Evolutionary conservation across 2,329 filamentous ascomycete species (phyloP).

Genomic region (Microdochium trichocladiopsis): DNA sequence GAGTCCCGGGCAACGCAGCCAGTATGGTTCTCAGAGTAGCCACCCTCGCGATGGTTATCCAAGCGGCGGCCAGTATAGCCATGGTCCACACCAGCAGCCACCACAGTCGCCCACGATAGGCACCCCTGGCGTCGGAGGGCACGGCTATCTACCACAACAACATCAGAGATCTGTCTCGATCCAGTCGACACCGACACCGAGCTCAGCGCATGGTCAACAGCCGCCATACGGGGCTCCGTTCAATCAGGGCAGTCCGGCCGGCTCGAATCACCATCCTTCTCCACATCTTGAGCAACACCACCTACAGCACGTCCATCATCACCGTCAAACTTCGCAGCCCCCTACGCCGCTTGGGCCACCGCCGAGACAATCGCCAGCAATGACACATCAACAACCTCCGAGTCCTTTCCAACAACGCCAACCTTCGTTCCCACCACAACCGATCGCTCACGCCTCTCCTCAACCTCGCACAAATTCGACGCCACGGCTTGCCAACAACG

Average conservation of each 20-base stretch:
- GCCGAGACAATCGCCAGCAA: constrained; percentile 33
- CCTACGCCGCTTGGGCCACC: constrained; percentile 46
- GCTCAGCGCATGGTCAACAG: constrained; percentile 53
- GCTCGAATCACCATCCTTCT: constrained; percentile 33
- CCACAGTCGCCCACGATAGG: background rate
- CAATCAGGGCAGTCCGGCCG: constrained; percentile 45
- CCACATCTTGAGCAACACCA: constrained; percentile 18
- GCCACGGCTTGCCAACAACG: constrained; percentile 30
- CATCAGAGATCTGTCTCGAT: constrained; percentile 47
- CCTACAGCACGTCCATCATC: constrained; percentile 16
- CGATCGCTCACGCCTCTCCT: constrained; percentile 20
- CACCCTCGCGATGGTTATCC: constrained; percentile 23
- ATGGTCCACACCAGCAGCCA: constrained; percentile 11
- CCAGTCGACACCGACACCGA: constrained; percentile 54
- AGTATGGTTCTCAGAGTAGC: constrained; percentile 36
- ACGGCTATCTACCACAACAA: constrained; percentile 18
- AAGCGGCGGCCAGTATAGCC: constrained; percentile 6
- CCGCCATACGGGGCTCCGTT: constrained; percentile 40
- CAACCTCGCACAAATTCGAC: constrained; percentile 22
- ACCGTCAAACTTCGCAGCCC: constrained; percentile 47
- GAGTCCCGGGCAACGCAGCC: constrained; percentile 45
- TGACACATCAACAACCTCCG: constrained; percentile 40
- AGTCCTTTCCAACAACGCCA: constrained; percentile 54
- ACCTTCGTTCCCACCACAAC: constrained; percentile 16
- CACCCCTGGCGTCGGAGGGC: background rate